Evolutionary conservation across 768 basidiomycete species (phyloP).

Genomic region (Leccinum truebloodii): DNA sequence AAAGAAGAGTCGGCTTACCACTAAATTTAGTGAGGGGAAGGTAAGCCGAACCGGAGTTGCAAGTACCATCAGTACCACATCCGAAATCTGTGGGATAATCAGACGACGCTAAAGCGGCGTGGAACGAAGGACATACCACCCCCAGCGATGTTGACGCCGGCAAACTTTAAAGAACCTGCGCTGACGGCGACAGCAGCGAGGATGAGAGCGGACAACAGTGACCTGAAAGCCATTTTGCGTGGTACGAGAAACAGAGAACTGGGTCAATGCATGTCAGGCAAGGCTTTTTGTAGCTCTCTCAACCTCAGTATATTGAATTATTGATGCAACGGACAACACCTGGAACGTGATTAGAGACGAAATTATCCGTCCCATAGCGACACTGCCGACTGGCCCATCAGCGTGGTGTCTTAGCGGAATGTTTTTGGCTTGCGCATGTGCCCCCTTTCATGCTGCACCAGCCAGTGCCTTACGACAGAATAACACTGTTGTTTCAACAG

Average conservation of each 20-base stretch:
- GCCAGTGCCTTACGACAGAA: not conserved
- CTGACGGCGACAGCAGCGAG: conserved; percentile 14
- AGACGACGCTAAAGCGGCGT: not conserved
- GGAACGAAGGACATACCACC: conserved; percentile 34
- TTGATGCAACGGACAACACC: conserved; percentile 8
- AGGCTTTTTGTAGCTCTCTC: conserved; percentile 13
- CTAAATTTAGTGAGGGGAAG: conserved; percentile 48
- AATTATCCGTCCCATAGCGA: conserved; percentile 4
- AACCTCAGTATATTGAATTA: not conserved
- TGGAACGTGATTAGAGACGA: conserved; percentile 2
- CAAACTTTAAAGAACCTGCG: conserved; percentile 34
- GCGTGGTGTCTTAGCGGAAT: not conserved
- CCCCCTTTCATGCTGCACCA: not conserved
- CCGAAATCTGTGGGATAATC: conserved; percentile 42
- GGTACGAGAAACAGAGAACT: not conserved
- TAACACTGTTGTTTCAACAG: no score
- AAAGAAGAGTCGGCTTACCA: conserved; percentile 28
- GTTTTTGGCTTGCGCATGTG: not conserved
- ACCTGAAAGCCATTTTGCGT: conserved; percentile 20
- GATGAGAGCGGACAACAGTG: conserved; percentile 13
- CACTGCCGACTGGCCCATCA: not conserved
- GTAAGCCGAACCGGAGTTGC: conserved; percentile 38
- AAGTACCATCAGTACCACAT: conserved; percentile 46
- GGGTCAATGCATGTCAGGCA: not conserved
- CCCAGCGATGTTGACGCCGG: conserved; percentile 55